Percentiles rank a stretch among this genome's conserved stretches.
phyloP scores from a whole-genome alignment of 2,329 filamentous ascomycete species.

The Sarocladiaceae sp. region DNA sequence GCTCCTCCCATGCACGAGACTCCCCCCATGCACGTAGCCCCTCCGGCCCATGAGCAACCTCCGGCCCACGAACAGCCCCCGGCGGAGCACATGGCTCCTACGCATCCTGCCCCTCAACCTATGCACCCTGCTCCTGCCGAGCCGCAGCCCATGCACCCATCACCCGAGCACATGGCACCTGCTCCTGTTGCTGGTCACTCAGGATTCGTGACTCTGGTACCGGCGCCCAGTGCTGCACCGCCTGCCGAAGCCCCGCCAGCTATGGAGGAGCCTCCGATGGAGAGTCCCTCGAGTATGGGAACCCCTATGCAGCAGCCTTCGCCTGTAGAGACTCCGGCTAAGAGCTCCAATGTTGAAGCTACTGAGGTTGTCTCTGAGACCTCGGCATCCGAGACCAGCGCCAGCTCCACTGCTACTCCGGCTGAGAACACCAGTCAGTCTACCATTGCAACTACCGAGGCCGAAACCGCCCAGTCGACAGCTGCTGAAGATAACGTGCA shows the following conservation, averaged over 20 bases:
- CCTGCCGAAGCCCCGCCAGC: not conserved
- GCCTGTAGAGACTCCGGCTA: not conserved
- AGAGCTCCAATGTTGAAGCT: not conserved
- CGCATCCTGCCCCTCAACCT: slow-evolving; percentile 6
- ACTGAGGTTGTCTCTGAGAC: not conserved
- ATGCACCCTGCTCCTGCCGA: not conserved
- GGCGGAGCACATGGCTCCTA: not conserved
- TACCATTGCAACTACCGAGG: not conserved
- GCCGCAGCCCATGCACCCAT: not conserved
- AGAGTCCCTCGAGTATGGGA: too few relatives aligned
- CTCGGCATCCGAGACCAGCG: not conserved
- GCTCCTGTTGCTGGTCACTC: not conserved
- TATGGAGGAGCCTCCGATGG: not conserved
- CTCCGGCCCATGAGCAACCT: not conserved
- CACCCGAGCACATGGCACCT: too few relatives aligned
- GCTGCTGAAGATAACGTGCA: not conserved
- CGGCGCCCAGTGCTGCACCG: not conserved
- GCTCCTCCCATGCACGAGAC: not conserved
- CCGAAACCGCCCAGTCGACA: not conserved
- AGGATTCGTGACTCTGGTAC: slow-evolving; percentile 7
- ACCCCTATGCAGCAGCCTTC: not conserved
- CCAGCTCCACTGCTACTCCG: not conserved
- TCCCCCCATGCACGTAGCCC: not conserved
- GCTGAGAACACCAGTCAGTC: not conserved
- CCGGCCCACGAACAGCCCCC: not conserved